Evolutionary conservation across 2,329 filamentous ascomycete species (phyloP).

Genomic region (Tolypocladium endophyticum): DNA sequence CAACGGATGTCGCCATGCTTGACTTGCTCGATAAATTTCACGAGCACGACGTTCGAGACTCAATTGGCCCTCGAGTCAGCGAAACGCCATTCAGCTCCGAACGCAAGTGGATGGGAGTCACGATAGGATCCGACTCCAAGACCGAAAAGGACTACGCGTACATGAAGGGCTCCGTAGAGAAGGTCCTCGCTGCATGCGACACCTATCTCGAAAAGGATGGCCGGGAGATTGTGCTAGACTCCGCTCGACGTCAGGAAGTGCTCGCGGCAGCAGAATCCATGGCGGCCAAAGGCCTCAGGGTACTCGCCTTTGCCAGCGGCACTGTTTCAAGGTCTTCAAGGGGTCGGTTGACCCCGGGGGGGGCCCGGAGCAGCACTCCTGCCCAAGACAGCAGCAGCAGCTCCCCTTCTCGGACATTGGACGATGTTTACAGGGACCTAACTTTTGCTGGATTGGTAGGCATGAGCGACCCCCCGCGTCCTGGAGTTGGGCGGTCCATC

Average conservation of each 20-base stretch:
- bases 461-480: slow-evolving; percentile 92
- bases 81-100: slow-evolving; percentile 96
- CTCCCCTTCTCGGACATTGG: slow-evolving; percentile 34
- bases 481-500: slow-evolving; percentile 83
- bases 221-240: slow-evolving; percentile 75
- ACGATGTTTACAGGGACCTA: slow-evolving; percentile 72
- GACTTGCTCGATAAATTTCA: slow-evolving; percentile 85
- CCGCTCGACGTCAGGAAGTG: slow-evolving; percentile 62
- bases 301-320: slow-evolving; percentile 89
- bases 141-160: slow-evolving; percentile 73
- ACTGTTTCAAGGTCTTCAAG: slow-evolving; percentile 40
- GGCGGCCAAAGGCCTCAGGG: slow-evolving; percentile 80
- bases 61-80: slow-evolving; percentile 67
- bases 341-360: slow-evolving; percentile 25
- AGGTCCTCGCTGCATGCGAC: slow-evolving; percentile 76
- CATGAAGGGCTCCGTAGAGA: slow-evolving; percentile 90
- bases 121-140: slow-evolving; percentile 54
- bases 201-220: slow-evolving; percentile 83
- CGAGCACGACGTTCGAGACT: slow-evolving; percentile 83
- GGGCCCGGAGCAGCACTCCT: slow-evolving; percentile 42
- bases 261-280: slow-evolving; percentile 72
- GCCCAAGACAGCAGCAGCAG: slow-evolving; percentile 26
- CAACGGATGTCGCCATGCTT: slow-evolving; percentile 93
- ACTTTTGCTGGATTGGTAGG: slow-evolving; percentile 88
- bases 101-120: slow-evolving; percentile 98